Evolutionary conservation across 192 early-diverging fungal genomes (phyloP), one percentile per base, ranked within the genome.

Genomic region (Podochytrium sp.): DNA sequence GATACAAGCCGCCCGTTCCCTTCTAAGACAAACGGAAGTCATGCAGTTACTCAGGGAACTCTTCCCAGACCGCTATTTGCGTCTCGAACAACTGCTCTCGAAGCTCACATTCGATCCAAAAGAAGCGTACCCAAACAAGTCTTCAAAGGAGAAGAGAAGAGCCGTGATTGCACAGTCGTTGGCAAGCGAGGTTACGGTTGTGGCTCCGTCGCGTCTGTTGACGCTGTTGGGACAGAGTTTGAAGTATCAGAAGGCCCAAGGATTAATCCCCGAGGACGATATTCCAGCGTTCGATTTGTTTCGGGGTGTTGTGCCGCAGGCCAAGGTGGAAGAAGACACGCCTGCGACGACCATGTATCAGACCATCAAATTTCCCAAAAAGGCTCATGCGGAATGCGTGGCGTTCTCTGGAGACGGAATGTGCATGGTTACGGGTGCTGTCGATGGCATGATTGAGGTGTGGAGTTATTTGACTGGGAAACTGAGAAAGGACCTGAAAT

Each of bases 401-500:
- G 86, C 84, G 34, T 98, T 98, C 74, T 95, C 95, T 0, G 89
- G 92, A 2, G 90, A 92, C 63, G 93, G 95, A 6, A 89, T 92
- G 52, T 92, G 85, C 41, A 75, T 98, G 20, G 94, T 85, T 4
- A 96, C 95, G 25, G 97, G 97, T 32, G 92, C 90, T 55, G 80
- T 87, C 40, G 97, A 98, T 83, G 97, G 97, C 1, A 94, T 97
- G 78, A 93, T 99, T 73, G 97, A 99, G 80, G 77, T 99, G 16
- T 99, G 94, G 95, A 95, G 96, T 69, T 91, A 89, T 64, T 82
- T 93, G 63, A 97, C 96, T 0, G 95, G 94, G 1, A 98, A 97
- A 75, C 82, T 96, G 25, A 81, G 94, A 35, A 91, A 83, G 58
- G 96, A 96, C 81, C 80, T 98, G 29, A 86, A 90, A 63, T 98